Percentiles rank a stretch among this genome's conserved stretches.
phyloP scores from a whole-genome alignment of 2,329 filamentous ascomycete species.

The Colletotrichum tanaceti region DNA sequence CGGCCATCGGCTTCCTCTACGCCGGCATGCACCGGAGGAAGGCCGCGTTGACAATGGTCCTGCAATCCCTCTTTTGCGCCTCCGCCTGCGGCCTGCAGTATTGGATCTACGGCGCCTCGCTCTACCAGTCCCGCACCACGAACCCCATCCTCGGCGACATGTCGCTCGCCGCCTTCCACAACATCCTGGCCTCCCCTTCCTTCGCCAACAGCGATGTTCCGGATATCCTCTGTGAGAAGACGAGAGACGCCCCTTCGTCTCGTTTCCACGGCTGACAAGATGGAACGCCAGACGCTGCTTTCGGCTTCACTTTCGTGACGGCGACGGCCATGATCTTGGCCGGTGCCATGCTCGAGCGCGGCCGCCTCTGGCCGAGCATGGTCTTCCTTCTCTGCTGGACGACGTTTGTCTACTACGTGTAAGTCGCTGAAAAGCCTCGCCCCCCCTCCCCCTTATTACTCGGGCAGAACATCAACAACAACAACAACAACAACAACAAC shows the following conservation, averaged over 20 bases:
- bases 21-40: conserved; percentile 54
- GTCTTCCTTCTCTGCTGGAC: conserved; percentile 74
- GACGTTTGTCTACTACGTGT: conserved; percentile 70
- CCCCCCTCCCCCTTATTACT: too few relatives aligned
- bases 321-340: conserved; percentile 55
- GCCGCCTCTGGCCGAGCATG: conserved; percentile 60
- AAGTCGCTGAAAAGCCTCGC: too few relatives aligned
- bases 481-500: too few relatives aligned
- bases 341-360: conserved; percentile 53
- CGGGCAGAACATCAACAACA: too few relatives aligned
- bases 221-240: conserved; percentile 50
- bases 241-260: too few relatives aligned
- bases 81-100: conserved; percentile 59
- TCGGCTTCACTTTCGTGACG: conserved; percentile 53
- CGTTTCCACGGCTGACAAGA: too few relatives aligned
- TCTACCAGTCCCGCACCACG: conserved; percentile 53
- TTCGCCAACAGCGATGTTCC: conserved; percentile 52
- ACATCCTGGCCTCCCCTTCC: conserved; percentile 52
- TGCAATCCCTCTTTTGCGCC: conserved; percentile 60
- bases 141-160: conserved; percentile 52
- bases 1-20: conserved; percentile 54
- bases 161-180: conserved; percentile 51
- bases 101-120: conserved; percentile 60
- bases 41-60: conserved; percentile 57
- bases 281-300: conserved; percentile 46